These are phyloP conservation scores for Pythium scleroteichum DNA, from an alignment of 352 stramenopile species.

Conservation along the genomic window DNA sequence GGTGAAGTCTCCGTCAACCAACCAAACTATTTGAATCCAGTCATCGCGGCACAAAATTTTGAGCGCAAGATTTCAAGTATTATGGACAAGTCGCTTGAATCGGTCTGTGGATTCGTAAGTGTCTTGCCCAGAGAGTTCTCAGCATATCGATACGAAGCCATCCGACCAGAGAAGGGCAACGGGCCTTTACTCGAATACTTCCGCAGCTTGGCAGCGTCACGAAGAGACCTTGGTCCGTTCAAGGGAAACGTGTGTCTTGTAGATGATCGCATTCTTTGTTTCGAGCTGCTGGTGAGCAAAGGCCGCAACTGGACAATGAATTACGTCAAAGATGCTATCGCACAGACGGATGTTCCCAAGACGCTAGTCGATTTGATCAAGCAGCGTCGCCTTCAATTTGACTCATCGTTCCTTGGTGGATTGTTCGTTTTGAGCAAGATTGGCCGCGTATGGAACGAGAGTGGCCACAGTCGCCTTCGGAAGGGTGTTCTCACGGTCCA, in stretches of 20 bases:
- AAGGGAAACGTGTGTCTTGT: constrained; percentile 74
- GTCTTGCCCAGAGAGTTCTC: constrained; percentile 48
- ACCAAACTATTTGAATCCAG: constrained; percentile 48
- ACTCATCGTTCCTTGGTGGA: constrained; percentile 62
- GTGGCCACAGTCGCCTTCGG: constrained; percentile 34
- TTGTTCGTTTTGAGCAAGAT: constrained; percentile 62
- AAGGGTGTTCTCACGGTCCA: constrained; percentile 46
- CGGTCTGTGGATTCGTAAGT: constrained; percentile 52
- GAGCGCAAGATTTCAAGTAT: constrained; percentile 62
- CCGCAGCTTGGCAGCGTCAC: constrained; percentile 46
- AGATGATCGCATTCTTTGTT: constrained; percentile 67
- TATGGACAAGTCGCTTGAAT: constrained; percentile 59
- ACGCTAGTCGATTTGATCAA: constrained; percentile 64
- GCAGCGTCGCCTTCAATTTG: constrained; percentile 61
- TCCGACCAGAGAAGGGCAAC: constrained; percentile 45
- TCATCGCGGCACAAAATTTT: constrained; percentile 50
- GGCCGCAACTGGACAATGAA: constrained; percentile 44
- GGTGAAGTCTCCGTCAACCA: constrained; percentile 47
- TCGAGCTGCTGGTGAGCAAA: constrained; percentile 49
- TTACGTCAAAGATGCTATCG: constrained; percentile 56
- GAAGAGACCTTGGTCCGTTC: constrained; percentile 48
- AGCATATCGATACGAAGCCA: constrained; percentile 56
- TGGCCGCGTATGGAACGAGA: constrained; percentile 50
- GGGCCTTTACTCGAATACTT: constrained; percentile 53
- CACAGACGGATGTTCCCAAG: constrained; percentile 44